Evolutionary conservation across 1,139 yeast genomes (phyloP), one percentile per base, ranked within the genome.

Genomic region (Yarrowia galli): DNA sequence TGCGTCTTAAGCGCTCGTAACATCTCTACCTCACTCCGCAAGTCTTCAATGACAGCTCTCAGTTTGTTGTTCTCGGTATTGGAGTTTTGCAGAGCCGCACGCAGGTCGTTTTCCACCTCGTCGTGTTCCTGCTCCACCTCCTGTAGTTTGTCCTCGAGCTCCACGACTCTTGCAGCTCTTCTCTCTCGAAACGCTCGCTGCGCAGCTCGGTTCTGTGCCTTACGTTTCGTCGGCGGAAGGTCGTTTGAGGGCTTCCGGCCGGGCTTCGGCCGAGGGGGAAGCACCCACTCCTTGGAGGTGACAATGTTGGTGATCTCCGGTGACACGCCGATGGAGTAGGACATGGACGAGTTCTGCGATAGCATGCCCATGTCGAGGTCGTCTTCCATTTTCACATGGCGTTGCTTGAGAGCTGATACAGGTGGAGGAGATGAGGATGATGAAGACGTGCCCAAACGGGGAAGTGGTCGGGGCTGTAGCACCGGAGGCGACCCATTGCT

Each of bases 191-290:
- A 93, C 0, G 98, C 98, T 68, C 98, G 79, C 79, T 92, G 98
- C 2, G 98, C 98, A 32, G 97, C 97, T 69, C 98, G 82, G 76
- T 93, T 93, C 79, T 93, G 98, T 0, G 97, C 97, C 78, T 92
- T 92, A 69, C 97, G 81, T 75, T 91, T 90, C 43, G 75, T 74
- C 1, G 80, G 79, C 2, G 82, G 81, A 1, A 80, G 72, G 71
- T 86, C 90, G 4, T 85, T 86, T 69, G 92, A 85, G 15, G 97
- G 97, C 77, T 91, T 91, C 69, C 97, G 81, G 13, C 97, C 97
- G 0, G 97, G 97, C 76, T 91, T 91, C 7, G 96, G 96, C 69
- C 97, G 80, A 13, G 97, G 97, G 2, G 97, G 97, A 45, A 92
- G 81, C 18, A 91, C 93, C 96, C 97, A 92, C 73, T 88, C 91